These are phyloP conservation scores for Panicum virgatum DNA, from an alignment of 202 grass and related monocot species.

Conservation along the genomic window DNA sequence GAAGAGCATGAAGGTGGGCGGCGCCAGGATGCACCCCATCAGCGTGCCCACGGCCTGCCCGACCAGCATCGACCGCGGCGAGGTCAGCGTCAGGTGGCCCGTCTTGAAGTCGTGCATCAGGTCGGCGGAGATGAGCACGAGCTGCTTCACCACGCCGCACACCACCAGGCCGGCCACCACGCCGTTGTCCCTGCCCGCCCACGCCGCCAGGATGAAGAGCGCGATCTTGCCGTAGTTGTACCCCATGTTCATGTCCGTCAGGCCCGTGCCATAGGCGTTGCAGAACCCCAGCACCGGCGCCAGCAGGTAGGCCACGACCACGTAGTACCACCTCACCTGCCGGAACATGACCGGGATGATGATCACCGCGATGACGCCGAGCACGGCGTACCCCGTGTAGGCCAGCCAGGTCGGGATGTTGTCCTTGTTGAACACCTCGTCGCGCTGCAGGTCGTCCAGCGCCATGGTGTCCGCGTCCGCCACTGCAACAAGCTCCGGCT, in stretches of 20 bases:
- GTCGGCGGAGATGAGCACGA: conserved; percentile 86
- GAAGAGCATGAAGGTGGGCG: conserved; percentile 90
- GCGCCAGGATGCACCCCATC: conserved; percentile 85
- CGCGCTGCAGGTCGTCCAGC: conserved; percentile 61
- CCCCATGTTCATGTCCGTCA: conserved; percentile 94
- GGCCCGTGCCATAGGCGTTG: conserved; percentile 88
- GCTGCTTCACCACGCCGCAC: conserved; percentile 80
- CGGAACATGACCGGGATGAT: conserved; percentile 80
- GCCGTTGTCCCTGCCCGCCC: conserved; percentile 77
- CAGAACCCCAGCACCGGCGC: conserved; percentile 84
- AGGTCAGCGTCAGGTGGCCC: conserved; percentile 86
- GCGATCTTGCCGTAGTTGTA: conserved; percentile 97
- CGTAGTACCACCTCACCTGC: conserved; percentile 91
- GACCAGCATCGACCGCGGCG: conserved; percentile 84
- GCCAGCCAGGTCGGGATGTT: conserved; percentile 69
- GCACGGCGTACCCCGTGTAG: conserved; percentile 57
- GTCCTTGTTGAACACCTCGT: conserved; percentile 71
- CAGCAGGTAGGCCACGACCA: conserved; percentile 71
- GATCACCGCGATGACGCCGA: conserved; percentile 53
- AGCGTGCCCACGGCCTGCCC: conserved; percentile 72
- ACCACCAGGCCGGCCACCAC: conserved; percentile 76
- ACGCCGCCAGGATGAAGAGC: conserved; percentile 84
- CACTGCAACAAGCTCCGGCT: conserved; percentile 27
- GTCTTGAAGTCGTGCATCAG: conserved; percentile 98
- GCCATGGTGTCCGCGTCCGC: conserved; percentile 46